A percentile compares a stretch with the other conserved stretches of the same genome.
These are phyloP conservation scores for Phytophthora colocasiae DNA, from an alignment of 352 stramenopile genomes.

Conservation along the genomic window DNA sequence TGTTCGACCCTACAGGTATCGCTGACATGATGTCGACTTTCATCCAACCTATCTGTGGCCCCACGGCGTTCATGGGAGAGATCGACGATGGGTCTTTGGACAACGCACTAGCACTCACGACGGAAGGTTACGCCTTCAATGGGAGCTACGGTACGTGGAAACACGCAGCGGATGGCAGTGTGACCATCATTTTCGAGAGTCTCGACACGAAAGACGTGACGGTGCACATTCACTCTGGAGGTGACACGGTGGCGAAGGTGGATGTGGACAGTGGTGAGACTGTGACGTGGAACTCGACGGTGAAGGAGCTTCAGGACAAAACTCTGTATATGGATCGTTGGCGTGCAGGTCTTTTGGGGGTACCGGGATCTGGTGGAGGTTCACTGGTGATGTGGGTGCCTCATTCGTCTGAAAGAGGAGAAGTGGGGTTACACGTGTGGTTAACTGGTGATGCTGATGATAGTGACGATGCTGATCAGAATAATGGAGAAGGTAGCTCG, in stretches of 20 bases:
- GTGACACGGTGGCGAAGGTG: conserved; percentile 40
- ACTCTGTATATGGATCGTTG: conserved; percentile 62
- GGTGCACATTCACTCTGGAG: conserved; percentile 52
- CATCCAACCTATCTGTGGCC: conserved; percentile 63
- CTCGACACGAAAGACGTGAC: conserved; percentile 46
- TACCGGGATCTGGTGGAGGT: conserved; percentile 42
- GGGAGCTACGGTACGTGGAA: conserved; percentile 48
- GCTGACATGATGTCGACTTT: conserved; percentile 51
- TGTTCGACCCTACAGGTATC: conserved; percentile 58
- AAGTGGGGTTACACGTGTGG: conserved; percentile 36
- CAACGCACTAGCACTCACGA: conserved; percentile 47
- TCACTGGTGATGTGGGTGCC: conserved; percentile 57
- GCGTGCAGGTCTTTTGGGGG: conserved; percentile 41
- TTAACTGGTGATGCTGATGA: conserved; percentile 41
- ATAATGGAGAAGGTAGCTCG: background rate
- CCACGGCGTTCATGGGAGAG: conserved; percentile 51
- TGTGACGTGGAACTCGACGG: conserved; percentile 44
- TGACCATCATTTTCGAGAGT: conserved; percentile 51
- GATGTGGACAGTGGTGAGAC: conserved; percentile 43
- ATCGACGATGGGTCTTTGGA: conserved; percentile 52
- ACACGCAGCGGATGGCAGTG: conserved; percentile 36
- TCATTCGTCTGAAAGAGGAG: conserved; percentile 29
- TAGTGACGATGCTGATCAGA: background rate
- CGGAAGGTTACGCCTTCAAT: conserved; percentile 45
- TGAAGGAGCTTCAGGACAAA: conserved; percentile 52